A percentile compares a stretch with the other conserved stretches of the same genome.
These are phyloP conservation scores for Aspergillus ellipticus DNA, from an alignment of 495 filamentous ascomycete species.

Conservation along the genomic window DNA sequence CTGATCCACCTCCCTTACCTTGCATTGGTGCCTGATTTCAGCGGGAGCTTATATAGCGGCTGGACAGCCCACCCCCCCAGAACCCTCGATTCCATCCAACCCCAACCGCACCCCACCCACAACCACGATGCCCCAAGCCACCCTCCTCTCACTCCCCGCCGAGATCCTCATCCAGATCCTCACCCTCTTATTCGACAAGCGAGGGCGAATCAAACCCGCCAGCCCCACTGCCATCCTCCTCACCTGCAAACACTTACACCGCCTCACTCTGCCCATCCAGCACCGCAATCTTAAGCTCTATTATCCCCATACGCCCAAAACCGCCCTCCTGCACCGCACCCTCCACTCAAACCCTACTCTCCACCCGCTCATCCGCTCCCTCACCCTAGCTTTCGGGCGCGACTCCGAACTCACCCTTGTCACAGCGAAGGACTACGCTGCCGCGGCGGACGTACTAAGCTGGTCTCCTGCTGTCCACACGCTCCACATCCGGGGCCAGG, in stretches of 20 bases:
- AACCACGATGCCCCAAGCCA: neutral
- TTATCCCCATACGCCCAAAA: neutral
- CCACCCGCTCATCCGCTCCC: neutral
- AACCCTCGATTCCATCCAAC: too few relatives aligned
- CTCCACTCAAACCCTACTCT: neutral
- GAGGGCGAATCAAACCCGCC: neutral
- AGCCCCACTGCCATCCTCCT: neutral
- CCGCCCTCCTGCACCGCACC: neutral
- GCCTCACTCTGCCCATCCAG: neutral
- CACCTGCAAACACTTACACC: neutral
- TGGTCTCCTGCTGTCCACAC: neutral
- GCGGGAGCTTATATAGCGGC: too few relatives aligned
- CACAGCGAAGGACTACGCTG: neutral
- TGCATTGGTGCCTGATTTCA: too few relatives aligned
- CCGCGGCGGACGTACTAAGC: neutral
- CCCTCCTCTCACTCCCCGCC: neutral
- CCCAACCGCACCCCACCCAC: too few relatives aligned
- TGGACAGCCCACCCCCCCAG: too few relatives aligned
- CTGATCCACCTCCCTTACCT: neutral
- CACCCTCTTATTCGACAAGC: neutral
- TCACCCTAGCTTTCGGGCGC: neutral
- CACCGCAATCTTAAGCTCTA: neutral
- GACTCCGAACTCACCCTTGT: too few relatives aligned
- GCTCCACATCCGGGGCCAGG: neutral
- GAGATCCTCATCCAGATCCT: neutral